phyloP scores from a whole-genome alignment of 345 rosid species.

The Populus simonii region DNA sequence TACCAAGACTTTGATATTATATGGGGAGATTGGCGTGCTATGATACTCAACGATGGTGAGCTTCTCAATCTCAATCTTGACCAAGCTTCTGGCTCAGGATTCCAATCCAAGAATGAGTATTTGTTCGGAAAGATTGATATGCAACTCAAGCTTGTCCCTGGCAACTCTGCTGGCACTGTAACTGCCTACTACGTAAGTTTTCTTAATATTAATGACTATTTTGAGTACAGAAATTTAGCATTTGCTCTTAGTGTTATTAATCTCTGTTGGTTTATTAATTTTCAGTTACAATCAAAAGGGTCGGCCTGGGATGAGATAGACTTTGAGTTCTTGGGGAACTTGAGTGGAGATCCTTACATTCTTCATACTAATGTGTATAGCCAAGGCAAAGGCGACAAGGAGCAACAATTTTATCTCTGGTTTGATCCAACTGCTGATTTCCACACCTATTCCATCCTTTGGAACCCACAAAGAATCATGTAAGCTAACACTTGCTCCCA shows the following conservation, averaged over 20 bases:
- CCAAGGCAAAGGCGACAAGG: not conserved
- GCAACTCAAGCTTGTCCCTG: constrained; percentile 1
- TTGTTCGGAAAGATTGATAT: not conserved
- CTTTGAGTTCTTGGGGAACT: not conserved
- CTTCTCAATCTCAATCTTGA: not conserved
- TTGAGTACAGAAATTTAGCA: not conserved
- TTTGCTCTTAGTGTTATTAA: not conserved
- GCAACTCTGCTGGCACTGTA: not conserved
- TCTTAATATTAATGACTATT: not conserved
- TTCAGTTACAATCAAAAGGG: not conserved
- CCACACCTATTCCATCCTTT: not conserved
- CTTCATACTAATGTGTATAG: not conserved
- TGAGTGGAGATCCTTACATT: not conserved
- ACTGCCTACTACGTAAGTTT: not conserved
- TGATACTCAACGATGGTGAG: not conserved
- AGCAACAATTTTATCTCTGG: not conserved
- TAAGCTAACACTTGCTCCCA: not conserved
- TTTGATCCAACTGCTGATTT: not conserved
- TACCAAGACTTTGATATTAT: not conserved
- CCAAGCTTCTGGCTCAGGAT: not conserved
- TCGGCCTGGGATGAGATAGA: not conserved
- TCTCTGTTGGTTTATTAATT: not conserved
- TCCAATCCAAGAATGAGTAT: not conserved
- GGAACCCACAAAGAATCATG: constrained; percentile 1
- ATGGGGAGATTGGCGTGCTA: not conserved